Conservation (phyloP, 2,329 filamentous ascomycete species). For the Cladosporium sp. region DNA sequence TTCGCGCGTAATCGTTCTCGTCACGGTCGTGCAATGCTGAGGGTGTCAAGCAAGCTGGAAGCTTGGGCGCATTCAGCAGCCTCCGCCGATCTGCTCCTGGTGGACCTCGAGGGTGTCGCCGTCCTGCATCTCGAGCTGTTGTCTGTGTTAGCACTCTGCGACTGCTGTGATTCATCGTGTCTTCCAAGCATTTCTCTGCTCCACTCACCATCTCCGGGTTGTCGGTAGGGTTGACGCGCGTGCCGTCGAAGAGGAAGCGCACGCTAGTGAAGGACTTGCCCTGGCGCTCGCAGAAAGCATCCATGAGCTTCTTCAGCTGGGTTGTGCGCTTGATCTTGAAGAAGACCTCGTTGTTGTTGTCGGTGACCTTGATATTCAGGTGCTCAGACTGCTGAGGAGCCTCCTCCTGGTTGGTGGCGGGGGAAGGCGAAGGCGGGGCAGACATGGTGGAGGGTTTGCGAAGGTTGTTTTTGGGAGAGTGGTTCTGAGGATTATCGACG, state of each 20-base stretch:
- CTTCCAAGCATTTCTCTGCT: background rate
- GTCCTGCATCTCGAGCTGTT: slow-evolving; percentile 91
- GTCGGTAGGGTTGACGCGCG: slow-evolving; percentile 82
- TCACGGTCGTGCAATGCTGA: slow-evolving; percentile 10
- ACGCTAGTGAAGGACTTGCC: slow-evolving; percentile 84
- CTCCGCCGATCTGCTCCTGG: slow-evolving; percentile 89
- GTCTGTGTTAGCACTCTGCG: slow-evolving; percentile 7
- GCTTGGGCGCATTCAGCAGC: slow-evolving; percentile 37
- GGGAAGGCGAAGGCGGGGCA: slow-evolving; percentile 39
- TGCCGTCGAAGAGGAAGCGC: slow-evolving; percentile 94
- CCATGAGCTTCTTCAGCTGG: slow-evolving; percentile 96
- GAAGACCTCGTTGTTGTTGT: slow-evolving; percentile 99
- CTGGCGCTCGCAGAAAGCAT: slow-evolving; percentile 94
- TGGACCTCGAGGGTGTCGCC: slow-evolving; percentile 96
- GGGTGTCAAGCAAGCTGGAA: background rate
- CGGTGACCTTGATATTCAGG: slow-evolving; percentile 98
- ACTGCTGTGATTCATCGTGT: background rate
- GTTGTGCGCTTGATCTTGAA: slow-evolving; percentile 99
- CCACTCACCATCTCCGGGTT: slow-evolving; percentile 86
- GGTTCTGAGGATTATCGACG: background rate
- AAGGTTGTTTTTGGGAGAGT: background rate
- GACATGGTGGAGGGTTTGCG: slow-evolving; percentile 47
- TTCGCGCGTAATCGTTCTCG: slow-evolving; percentile 16
- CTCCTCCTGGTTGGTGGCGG: slow-evolving; percentile 41
- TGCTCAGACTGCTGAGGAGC: slow-evolving; percentile 66